Base-by-base conservation (phyloP, 768 basidiomycete genomes). In the Termitomyces sp. region DNA sequence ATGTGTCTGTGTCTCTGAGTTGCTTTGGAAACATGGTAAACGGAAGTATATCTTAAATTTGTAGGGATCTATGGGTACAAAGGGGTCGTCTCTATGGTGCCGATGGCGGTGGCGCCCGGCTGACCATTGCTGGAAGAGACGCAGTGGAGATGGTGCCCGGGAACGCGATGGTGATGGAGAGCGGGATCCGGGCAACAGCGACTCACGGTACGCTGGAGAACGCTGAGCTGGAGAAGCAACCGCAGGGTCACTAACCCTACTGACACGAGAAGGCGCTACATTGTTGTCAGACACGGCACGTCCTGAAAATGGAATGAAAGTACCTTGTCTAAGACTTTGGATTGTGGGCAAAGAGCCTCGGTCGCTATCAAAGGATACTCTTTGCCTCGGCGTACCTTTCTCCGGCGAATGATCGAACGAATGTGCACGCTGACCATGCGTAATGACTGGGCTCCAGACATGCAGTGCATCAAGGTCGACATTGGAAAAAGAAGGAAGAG, bases 321-420 rank as follows among this genome's bases (percentile, higher is more conserved):
- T 59, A 79, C 82, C 69, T 72, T 79, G 74, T 57, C 70, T 65
- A 58, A 75, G 61, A 57, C 71, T 72, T 55, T 69, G 76, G 44
- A 72, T 71, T 0, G 73, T 67, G 24, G 75, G 75, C 38, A 72
- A 65, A 22, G 77, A 79, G 14, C 65, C 65, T 26, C 76, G 70
- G 51, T 84, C 83, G 58, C 78, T 81, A 32, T 87, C 85, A 20
- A 82, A 81, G 0, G 81, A 82, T 36, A 82, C 75, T 42, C 80
- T 78, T 59, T 81, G 81, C 38, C 69, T 73, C 3, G 83, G 76
- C 2, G 77, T 79, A 7, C 75, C 77, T 53, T 70, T 76, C 18
- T 74, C 74, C 0, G 66, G 59, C 3, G 78, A 76, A 7, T 70
- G 68, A 6, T 81, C 77, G 6, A 61, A 60, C 1, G 77, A 72